A percentile compares a stretch with the other conserved stretches of the same genome.
phyloP scores from a whole-genome alignment of 192 early-diverging fungal genomes.

The Spinellus fusiger region DNA sequence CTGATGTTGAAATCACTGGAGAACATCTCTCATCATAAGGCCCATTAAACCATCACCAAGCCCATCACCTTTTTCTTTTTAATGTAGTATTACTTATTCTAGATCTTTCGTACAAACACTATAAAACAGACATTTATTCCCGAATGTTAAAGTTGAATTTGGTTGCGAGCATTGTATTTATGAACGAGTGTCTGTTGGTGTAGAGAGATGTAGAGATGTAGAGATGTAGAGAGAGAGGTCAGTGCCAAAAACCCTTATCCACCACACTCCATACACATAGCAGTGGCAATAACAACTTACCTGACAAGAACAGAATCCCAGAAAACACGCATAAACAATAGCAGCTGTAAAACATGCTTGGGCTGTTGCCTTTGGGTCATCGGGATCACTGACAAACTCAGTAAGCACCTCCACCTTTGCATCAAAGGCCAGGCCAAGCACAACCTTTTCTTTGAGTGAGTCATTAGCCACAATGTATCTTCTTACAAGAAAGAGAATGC shows the following conservation, averaged over 20 bases:
- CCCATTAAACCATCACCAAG: not conserved
- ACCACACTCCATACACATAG: not conserved
- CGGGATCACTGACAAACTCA: slow-evolving; percentile 39
- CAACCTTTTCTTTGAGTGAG: slow-evolving; percentile 11
- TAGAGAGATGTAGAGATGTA: not conserved
- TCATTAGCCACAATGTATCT: not conserved
- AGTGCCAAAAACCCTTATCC: not conserved
- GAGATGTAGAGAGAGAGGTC: not conserved
- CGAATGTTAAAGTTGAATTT: slow-evolving; percentile 28
- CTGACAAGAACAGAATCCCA: slow-evolving; percentile 47
- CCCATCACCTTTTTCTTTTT: too few relatives aligned
- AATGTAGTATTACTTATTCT: too few relatives aligned
- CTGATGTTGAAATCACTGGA: slow-evolving; percentile 45
- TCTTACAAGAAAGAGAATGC: slow-evolving; percentile 43
- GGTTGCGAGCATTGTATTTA: slow-evolving; percentile 31
- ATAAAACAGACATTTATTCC: too few relatives aligned
- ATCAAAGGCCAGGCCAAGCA: slow-evolving; percentile 38
- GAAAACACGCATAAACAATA: slow-evolving; percentile 43
- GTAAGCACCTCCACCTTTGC: slow-evolving; percentile 41
- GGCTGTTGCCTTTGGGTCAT: slow-evolving; percentile 39
- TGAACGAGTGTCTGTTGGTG: slow-evolving; percentile 25
- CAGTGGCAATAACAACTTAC: slow-evolving; percentile 10
- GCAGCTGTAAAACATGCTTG: slow-evolving; percentile 45
- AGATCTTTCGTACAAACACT: too few relatives aligned
- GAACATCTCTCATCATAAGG: slow-evolving; percentile 35